Conservation (phyloP, 2,329 filamentous ascomycete genomes). For the Alternaria metachromatica region DNA sequence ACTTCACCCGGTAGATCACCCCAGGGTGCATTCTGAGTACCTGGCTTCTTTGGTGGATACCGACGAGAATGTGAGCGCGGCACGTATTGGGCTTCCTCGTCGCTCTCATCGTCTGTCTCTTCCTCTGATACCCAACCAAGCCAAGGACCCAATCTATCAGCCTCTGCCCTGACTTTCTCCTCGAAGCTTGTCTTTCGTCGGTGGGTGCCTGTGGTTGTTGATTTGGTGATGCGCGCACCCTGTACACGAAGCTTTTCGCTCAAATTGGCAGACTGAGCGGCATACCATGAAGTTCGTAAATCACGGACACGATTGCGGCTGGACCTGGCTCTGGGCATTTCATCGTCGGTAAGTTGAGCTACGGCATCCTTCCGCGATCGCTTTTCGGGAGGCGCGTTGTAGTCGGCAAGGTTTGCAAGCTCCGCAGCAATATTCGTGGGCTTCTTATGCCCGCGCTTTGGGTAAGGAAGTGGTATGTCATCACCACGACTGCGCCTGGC, state of each 20-base stretch:
- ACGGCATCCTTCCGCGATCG: neutral
- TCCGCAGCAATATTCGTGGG: neutral
- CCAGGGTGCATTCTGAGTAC: conserved; percentile 7
- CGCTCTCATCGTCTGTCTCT: neutral
- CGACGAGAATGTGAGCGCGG: neutral
- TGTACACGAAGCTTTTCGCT: neutral
- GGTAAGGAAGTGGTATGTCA: neutral
- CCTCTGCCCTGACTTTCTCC: neutral
- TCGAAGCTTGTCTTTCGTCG: neutral
- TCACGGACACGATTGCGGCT: neutral
- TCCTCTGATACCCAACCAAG: neutral
- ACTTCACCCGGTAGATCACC: conserved; percentile 3
- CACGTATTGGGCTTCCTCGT: neutral
- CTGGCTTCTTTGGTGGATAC: conserved; percentile 1
- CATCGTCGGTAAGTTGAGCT: neutral
- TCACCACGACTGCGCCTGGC: neutral
- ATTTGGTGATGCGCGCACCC: neutral
- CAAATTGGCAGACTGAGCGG: neutral
- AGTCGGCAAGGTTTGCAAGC: conserved; percentile 9
- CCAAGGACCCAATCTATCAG: neutral
- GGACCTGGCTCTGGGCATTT: neutral
- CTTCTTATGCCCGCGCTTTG: neutral
- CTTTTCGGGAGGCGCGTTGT: conserved; percentile 2
- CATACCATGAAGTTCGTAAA: neutral
- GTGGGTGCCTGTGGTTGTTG: neutral